These are phyloP conservation scores for Saccharomyces uvarum DNA, from an alignment of 1,139 yeast genomes.

Conservation along the genomic window DNA sequence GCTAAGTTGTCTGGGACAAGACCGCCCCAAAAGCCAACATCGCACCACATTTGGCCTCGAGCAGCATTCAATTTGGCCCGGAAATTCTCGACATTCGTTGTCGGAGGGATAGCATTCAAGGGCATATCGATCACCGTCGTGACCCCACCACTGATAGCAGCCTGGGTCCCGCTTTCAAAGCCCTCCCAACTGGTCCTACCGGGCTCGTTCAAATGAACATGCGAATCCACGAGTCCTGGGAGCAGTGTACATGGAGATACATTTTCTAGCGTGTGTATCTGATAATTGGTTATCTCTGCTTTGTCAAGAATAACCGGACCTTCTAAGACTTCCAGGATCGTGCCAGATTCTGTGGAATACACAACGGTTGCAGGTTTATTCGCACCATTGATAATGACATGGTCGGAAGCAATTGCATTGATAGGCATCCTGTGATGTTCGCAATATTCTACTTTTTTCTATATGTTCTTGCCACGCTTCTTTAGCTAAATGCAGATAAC, in stretches of 20 bases:
- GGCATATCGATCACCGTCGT: conserved; percentile 97
- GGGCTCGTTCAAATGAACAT: conserved; percentile 89
- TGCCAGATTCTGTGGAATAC: conserved; percentile 57
- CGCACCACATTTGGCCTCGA: conserved; percentile 77
- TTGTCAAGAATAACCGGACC: conserved; percentile 34
- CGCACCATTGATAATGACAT: conserved; percentile 49
- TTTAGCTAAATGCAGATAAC: not conserved
- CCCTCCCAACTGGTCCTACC: conserved; percentile 97
- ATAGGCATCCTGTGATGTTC: conserved; percentile 36
- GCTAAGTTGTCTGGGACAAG: conserved; percentile 67
- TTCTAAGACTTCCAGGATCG: conserved; percentile 45
- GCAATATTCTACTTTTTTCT: not conserved
- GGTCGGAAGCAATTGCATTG: conserved; percentile 56
- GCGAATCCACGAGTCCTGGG: conserved; percentile 91
- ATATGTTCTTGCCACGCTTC: not conserved
- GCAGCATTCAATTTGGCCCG: conserved; percentile 72
- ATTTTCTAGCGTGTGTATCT: conserved; percentile 42
- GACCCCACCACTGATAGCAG: conserved; percentile 93
- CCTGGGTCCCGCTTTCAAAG: conserved; percentile 82
- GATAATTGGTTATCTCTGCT: conserved; percentile 37
- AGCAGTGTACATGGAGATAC: conserved; percentile 61
- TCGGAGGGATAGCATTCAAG: conserved; percentile 88
- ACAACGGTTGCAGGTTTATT: conserved; percentile 61
- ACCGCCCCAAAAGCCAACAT: conserved; percentile 96
- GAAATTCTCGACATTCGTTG: conserved; percentile 74